These are phyloP conservation scores for Cordyceps fumosorosea DNA, from an alignment of 2,329 filamentous ascomycete species.

Conservation along the genomic window DNA sequence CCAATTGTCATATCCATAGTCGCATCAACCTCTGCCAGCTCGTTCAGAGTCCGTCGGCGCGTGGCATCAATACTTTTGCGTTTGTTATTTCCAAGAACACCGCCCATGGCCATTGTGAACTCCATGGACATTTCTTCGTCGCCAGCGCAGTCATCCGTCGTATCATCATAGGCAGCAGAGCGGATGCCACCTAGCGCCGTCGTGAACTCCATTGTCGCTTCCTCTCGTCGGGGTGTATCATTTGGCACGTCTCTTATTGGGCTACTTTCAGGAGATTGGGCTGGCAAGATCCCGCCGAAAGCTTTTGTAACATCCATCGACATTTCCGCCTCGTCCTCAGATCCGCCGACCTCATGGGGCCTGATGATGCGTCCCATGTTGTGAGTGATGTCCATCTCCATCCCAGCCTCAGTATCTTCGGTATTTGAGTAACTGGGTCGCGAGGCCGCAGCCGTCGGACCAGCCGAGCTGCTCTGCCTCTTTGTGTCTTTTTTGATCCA, in stretches of 20 bases:
- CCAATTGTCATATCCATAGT: constrained; percentile 84
- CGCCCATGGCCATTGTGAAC: constrained; percentile 13
- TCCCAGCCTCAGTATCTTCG: constrained; percentile 30
- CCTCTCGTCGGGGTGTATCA: background rate
- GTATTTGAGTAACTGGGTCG: constrained; percentile 16
- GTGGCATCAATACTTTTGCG: constrained; percentile 6
- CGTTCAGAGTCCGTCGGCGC: constrained; percentile 4
- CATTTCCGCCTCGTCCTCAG: constrained; percentile 57
- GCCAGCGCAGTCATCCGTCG: constrained; percentile 15
- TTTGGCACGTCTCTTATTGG: constrained; percentile 3
- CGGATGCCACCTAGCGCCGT: constrained; percentile 12
- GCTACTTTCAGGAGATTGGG: constrained; percentile 16
- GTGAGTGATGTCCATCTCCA: constrained; percentile 51
- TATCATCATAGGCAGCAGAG: background rate
- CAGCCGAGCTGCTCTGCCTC: background rate
- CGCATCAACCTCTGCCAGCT: constrained; percentile 10
- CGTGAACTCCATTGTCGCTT: constrained; percentile 11
- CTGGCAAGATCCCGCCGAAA: constrained; percentile 69
- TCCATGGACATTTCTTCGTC: constrained; percentile 32
- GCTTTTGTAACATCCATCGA: constrained; percentile 92
- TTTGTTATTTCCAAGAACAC: constrained; percentile 9
- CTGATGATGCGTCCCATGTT: constrained; percentile 49
- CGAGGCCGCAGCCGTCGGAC: background rate
- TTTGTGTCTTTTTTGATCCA: constrained; percentile 55
- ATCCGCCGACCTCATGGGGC: constrained; percentile 35